Base-by-base conservation (phyloP, 1,139 yeast species). In the Sugiyamaella neomexicana region DNA sequence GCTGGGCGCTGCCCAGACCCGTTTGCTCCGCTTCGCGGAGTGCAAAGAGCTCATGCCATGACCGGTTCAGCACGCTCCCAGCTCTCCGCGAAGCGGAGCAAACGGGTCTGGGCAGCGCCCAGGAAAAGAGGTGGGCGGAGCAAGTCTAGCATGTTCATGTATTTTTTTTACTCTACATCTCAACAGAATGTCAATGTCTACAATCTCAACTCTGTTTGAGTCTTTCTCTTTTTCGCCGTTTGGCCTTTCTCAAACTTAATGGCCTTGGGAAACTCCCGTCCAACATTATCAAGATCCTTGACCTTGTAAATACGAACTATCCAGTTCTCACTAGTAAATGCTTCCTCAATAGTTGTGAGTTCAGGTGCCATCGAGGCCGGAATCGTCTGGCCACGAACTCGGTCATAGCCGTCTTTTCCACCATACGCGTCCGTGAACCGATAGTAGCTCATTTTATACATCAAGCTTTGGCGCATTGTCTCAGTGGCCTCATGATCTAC, bases 401-500 rank as follows among this genome's bases (percentile, higher is more conserved):
- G 81, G 75, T 95, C 99, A 12, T 74, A 67, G 56, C 82, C 87
- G 63, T 79, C 76, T 5, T 82, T 82, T n/a, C 85, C 83, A 47
- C 79, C 80, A 72, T 76, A 87, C 55, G 89, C 70, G 37, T 88
- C 96, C 48, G 86, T 80, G 76, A 86, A 91, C 64, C 95, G 80
- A 75, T 93, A 86, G 75, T 85, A 95, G 32, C 95, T 85, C 91
- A 95, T 83, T 77, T 95, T 95, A 80, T 93, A 93, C 93, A 95
- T 82, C 72, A 95, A 76, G 20, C 96, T 87, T 67, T 93, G 79
- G 66, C 80, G 83, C 98, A 95, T 91, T 41, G 96, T 77, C 41
- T 80, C 75, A 1, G 97, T 76, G 13, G 99, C 99, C 36, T 76
- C 77, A 55, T 79, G 81, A 70, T 93, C 99, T 55, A 93, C 86